Evolutionary conservation across 495 filamentous ascomycete species (phyloP), one percentile per base, ranked within the genome.

Genomic region (Pseudevernia furfuracea): DNA sequence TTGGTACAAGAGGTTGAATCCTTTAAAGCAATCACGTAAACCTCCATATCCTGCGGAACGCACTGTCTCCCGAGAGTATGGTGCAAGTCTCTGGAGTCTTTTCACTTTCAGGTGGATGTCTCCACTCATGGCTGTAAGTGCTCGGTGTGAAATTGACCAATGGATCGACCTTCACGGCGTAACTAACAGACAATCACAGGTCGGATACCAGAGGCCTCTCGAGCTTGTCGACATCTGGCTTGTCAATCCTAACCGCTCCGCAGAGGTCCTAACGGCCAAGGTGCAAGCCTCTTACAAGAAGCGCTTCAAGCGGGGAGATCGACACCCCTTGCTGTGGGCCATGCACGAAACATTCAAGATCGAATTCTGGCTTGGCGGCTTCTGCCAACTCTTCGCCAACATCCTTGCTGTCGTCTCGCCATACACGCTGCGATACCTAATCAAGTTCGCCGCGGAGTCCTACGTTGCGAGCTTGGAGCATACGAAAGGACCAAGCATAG

Each of bases 191-290:
- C 12, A 39, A 39, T 10, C 83, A 79, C 81, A 58, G 37, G 37
- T 39, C 0, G 92, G 92, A 23, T 97, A 96, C 73, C 82, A 90
- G 68, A 86, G 92, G 12, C 85, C 85, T 11, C 81, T 97, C 8
- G 89, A 96, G 66, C 74, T 85, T 39, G 86, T 86, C 70, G 92
- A 97, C 71, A 84, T 97, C 64, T 96, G 91, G 85, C 78, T 77
- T 1, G 87, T 96, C 57, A 96, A 95, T 66, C 91, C 91, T 0
- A 71, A 87, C 63, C 81, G 92, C 41, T 77, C 82, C 19, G 86
- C 87, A 38, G 82, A 89, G 34, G 73, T 83, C 10, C 70, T 96
- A 70, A 83, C 87, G 7, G 71, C 72, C 11, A 87, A 83, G 69
- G 74, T 93, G 25, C 76, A 83, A 37, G 79, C 75, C 39, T 83